Evolutionary conservation across 345 rosid genomes (phyloP).

Genomic region (Raphanus sativus): DNA sequence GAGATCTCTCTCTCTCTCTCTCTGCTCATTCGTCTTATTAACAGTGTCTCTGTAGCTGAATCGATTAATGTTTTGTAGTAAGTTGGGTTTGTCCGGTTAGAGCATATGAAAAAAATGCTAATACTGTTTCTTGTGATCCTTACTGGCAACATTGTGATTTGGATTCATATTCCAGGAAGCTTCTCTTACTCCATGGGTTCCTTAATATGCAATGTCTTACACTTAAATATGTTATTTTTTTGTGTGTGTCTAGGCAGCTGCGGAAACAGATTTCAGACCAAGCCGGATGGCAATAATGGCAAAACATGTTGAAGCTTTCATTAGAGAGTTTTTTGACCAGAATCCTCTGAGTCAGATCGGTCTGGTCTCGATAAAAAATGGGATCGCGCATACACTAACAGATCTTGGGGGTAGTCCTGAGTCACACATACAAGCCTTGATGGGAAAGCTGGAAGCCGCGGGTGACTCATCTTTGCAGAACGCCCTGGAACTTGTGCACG

Average conservation of each 20-base stretch:
- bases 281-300: slow-evolving; percentile 75
- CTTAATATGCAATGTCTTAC: not conserved
- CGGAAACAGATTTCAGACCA: slow-evolving; percentile 71
- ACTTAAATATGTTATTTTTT: not conserved
- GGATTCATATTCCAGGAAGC: not conserved
- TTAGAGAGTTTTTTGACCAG: slow-evolving; percentile 90
- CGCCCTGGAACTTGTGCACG: slow-evolving; percentile 70
- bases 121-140: too few relatives aligned
- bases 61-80: too few relatives aligned
- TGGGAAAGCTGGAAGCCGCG: slow-evolving; percentile 72
- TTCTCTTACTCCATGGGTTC: not conserved
- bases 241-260: slow-evolving; percentile 64
- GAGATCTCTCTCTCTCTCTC: not conserved
- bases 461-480: slow-evolving; percentile 93
- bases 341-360: slow-evolving; percentile 92
- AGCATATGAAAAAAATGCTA: too few relatives aligned
- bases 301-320: slow-evolving; percentile 72
- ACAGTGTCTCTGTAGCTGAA: too few relatives aligned
- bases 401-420: slow-evolving; percentile 98
- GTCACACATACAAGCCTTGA: slow-evolving; percentile 78
- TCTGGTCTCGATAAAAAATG: slow-evolving; percentile 70
- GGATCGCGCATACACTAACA: slow-evolving; percentile 73
- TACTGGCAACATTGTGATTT: not conserved
- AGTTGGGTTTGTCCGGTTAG: too few relatives aligned
- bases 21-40: not conserved